phyloP scores from a whole-genome alignment of 495 filamentous ascomycete species.

The Penicillium riverlandense region DNA sequence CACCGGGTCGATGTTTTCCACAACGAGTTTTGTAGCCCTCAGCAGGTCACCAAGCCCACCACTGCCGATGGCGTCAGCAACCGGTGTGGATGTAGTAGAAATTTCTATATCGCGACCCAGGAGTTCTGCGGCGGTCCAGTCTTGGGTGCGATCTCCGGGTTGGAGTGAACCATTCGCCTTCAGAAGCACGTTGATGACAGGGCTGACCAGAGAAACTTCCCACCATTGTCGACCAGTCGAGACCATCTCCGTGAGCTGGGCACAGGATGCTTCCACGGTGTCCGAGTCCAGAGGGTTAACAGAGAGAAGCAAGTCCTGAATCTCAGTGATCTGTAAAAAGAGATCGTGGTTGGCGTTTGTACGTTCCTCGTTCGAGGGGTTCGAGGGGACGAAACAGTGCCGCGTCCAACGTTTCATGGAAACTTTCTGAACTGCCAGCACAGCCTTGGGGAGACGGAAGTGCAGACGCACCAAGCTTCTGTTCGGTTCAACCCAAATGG shows the following conservation, averaged over 20 bases:
- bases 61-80: conserved; percentile 10
- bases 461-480: conserved; percentile 10
- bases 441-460: conserved; percentile 2
- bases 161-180: conserved; percentile 21
- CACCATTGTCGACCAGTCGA: conserved; percentile 35
- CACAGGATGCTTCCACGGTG: conserved; percentile 15
- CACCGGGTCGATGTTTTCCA: conserved; percentile 30
- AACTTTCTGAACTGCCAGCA: conserved; percentile 20
- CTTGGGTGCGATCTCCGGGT: conserved; percentile 22
- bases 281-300: conserved; percentile 3
- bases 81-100: conserved; percentile 1
- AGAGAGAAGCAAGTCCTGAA: conserved; percentile 27
- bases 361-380: too few relatives aligned
- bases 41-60: conserved; percentile 26
- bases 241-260: conserved; percentile 19
- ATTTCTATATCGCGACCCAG: conserved; percentile 13
- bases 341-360: conserved; percentile 14
- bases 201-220: conserved; percentile 30
- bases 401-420: conserved; percentile 26
- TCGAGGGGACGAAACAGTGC: conserved; percentile 11
- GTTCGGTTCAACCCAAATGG: conserved; percentile 25
- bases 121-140: conserved; percentile 20
- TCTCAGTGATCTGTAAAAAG: conserved; percentile 31
- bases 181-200: conserved; percentile 17
- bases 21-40: conserved; percentile 18